These are phyloP conservation scores for Leishmania turanica DNA, from an alignment of 208 protist species.

Conservation along the genomic window DNA sequence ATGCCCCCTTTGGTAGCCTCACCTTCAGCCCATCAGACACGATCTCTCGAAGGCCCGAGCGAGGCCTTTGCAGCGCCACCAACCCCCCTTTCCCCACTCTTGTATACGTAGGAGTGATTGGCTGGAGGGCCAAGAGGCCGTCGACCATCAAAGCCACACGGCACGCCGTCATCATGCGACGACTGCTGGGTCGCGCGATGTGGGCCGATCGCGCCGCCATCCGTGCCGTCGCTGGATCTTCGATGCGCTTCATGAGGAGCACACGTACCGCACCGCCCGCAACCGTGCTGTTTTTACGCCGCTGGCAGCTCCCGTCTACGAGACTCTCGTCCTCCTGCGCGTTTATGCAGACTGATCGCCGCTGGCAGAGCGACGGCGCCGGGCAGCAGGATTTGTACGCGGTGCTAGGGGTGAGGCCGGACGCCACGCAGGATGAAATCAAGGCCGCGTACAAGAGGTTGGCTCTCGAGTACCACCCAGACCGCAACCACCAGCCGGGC, in stretches of 20 bases:
- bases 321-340: neutral
- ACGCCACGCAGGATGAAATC: conserved; percentile 88
- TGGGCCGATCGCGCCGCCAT: neutral
- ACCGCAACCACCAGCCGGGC: conserved; percentile 80
- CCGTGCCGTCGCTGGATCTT: neutral
- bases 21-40: neutral
- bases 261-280: neutral
- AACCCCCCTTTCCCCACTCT: neutral
- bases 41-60: neutral
- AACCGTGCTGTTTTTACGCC: conserved; percentile 8
- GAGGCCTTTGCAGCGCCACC: neutral
- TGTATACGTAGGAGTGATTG: neutral
- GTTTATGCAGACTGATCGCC: neutral
- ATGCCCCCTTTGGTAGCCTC: neutral
- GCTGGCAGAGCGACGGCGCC: conserved; percentile 20
- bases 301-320: neutral
- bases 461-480: conserved; percentile 90
- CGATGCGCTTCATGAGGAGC: neutral
- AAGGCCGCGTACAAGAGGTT: conserved; percentile 91
- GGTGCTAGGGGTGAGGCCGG: conserved; percentile 67
- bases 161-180: conserved; percentile 13
- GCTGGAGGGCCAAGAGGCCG: neutral
- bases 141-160: neutral
- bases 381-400: conserved; percentile 70
- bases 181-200: conserved; percentile 2